Conservation (phyloP, 2,329 filamentous ascomycete genomes). For the Aspergillus caelatus region DNA sequence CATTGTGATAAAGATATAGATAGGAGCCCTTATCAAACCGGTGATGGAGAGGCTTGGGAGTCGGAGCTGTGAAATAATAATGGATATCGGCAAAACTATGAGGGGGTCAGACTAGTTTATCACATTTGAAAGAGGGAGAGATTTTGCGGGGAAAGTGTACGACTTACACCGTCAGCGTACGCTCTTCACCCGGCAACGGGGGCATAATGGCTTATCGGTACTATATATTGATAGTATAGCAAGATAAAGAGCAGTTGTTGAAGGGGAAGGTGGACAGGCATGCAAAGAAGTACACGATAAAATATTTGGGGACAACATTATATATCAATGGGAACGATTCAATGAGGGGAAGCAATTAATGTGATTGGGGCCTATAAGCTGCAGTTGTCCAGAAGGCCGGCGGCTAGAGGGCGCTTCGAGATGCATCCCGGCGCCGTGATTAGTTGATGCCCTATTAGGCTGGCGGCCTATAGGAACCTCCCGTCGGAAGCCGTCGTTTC, state of each 20-base stretch:
- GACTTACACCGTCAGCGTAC: slow-evolving; percentile 50
- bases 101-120: slow-evolving; percentile 12
- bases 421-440: slow-evolving; percentile 16
- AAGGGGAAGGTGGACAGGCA: slow-evolving; percentile 2
- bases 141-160: slow-evolving; percentile 23
- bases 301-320: slow-evolving; percentile 6
- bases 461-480: not conserved
- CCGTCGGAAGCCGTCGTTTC: slow-evolving; percentile 1
- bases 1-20: slow-evolving; percentile 65
- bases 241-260: not conserved
- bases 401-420: slow-evolving; percentile 26
- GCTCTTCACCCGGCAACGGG: slow-evolving; percentile 49
- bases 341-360: slow-evolving; percentile 17
- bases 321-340: slow-evolving; percentile 3
- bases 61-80: slow-evolving; percentile 63
- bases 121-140: not conserved
- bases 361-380: slow-evolving; percentile 5
- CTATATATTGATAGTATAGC: not conserved
- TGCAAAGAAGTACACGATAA: slow-evolving; percentile 2
- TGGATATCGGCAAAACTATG: slow-evolving; percentile 65
- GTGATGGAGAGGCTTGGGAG: slow-evolving; percentile 59
- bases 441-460: slow-evolving; percentile 6
- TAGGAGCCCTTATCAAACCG: slow-evolving; percentile 68
- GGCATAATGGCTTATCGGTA: slow-evolving; percentile 41
- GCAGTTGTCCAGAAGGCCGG: slow-evolving; percentile 21